phyloP scores from a whole-genome alignment of 768 basidiomycete species.

The Fistulinella prunicolor region DNA sequence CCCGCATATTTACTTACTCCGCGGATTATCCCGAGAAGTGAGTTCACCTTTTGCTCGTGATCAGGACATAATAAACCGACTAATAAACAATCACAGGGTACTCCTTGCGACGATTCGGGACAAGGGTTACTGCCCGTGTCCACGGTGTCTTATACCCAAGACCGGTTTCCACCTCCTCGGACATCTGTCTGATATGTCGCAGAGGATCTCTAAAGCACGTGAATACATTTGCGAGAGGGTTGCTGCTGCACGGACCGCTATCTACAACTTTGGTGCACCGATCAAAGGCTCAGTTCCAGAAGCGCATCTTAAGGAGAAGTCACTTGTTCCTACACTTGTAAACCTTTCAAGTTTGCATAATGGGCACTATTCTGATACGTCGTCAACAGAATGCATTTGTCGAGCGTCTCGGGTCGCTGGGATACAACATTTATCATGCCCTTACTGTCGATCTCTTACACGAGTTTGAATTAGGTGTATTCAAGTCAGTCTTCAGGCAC shows the following conservation, averaged over 20 bases:
- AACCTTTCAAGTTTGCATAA: not conserved
- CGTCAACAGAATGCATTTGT: not conserved
- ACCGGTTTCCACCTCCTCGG: slow-evolving; percentile 10
- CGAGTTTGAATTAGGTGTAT: not conserved
- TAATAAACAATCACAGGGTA: slow-evolving; percentile 8
- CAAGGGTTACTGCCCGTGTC: slow-evolving; percentile 28
- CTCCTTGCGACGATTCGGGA: slow-evolving; percentile 27
- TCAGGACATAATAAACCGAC: not conserved
- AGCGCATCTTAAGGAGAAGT: not conserved
- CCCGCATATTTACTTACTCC: slow-evolving; percentile 5
- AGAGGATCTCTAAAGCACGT: not conserved
- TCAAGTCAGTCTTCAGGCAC: not conserved
- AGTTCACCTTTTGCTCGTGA: not conserved
- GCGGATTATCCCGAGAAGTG: slow-evolving; percentile 4
- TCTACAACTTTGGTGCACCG: slow-evolving; percentile 5
- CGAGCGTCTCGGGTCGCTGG: not conserved
- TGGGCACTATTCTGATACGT: no score
- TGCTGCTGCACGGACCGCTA: not conserved
- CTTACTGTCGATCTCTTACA: not conserved
- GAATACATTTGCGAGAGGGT: not conserved
- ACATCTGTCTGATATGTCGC: not conserved
- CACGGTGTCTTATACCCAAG: slow-evolving; percentile 24
- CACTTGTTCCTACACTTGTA: slow-evolving; percentile 10
- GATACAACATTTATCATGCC: not conserved
- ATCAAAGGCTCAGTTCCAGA: not conserved